Evolutionary conservation across 805 yeast species (phyloP), one percentile per base, ranked within the genome.

Genomic region (Nakazawaea pomicola): DNA sequence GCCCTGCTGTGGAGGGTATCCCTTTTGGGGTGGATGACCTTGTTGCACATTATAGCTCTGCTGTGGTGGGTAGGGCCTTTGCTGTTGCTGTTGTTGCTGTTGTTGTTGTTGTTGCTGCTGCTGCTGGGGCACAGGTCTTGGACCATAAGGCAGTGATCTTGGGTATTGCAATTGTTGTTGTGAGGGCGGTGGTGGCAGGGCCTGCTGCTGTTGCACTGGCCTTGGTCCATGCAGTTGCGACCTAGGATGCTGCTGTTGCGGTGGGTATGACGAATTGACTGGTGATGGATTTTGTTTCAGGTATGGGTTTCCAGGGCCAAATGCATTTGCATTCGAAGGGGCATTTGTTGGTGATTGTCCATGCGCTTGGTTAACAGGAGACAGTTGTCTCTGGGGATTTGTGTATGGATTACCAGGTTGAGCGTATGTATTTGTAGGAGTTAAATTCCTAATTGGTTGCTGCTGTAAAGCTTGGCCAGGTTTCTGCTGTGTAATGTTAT

Each of bases 401-500:
- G 29, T 38, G 15, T 33, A 40, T n/a, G 36, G 41, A 20, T 29
- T 29, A 9, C 16, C 18, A 16, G 23, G 28, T 27, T 31, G 36
- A 10, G 19, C 19, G 20, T 25, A 27, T 11, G 36, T 4, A 3
- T 15, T 15, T 14, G n/a, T 29, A 9, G 40, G 36, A 32, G 36
- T 31, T 27, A 33, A 27, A 20, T 31, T 33, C 21, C 43, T 20
- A 29, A 38, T 30, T 23, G 37, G 40, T 18, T 39, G 30, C 29
- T 37, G 44, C 27, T 31, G 48, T 11, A 34, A 42, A 28, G 40
- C 45, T 9, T 36, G 45, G 16, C 40, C 17, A 21, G 40, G 33
- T 36, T 31, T 31, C 36, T 55, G 56, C 7, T 52, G 20, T 3
- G 46, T 48, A 20, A 55, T 52, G 38, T 55, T 53, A 40, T 54